Evolutionary conservation across 2,329 filamentous ascomycete species (phyloP), one percentile per base, ranked within the genome.

Genomic region (Aspergillus glaucus): DNA sequence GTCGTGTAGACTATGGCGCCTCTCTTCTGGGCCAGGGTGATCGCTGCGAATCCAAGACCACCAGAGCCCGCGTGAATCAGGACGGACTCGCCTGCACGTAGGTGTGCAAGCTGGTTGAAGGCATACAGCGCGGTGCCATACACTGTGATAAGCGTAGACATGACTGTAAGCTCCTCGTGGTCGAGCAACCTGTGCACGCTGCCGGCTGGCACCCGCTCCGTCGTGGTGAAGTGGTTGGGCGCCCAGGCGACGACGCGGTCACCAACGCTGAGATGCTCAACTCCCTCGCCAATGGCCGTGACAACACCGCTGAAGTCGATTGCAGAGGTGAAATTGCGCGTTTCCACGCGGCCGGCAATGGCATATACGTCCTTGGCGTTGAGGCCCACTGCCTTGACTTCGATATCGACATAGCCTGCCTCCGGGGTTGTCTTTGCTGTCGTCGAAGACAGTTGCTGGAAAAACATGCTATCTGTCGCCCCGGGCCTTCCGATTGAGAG

Each of bases 171-270:
- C 15, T 14, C 17, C 2, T 22, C 22, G 4, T 19, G 15, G 17
- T 19, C 17, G 14, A n/a, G 40, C 2, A 42, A 10, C 22, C 26
- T 42, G 19, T 19, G 15, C 10, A 14, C 17, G 6, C 15, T n/a
- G 2, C 17, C 19, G 8, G 40, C 40, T 6, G 40, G 40, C 10
- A 42, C 19, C 8, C 17, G 19, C 12, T 19, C 19, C 7, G 12
- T 14, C 15, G 15, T 42, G 5, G 17, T n/a, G 6, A 58, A 59
- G 22, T 53, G 34, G 14, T 43, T 32, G 2, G 50, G 53, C 0
- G 45, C 56, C 47, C 55, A 47, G 14, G 32, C 49, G 4, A 52
- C 49, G n/a, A 58, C 55, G 9, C 53, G 50, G 43, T 58, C 56
- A 6, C 56, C 56, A 10, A 42, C n/a, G 6, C 42, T 6, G 1